Percentiles rank a stretch among this genome's conserved stretches.
These are phyloP conservation scores for Sordariomycetes sp. DNA, from an alignment of 2,329 filamentous ascomycete genomes.

Conservation along the genomic window DNA sequence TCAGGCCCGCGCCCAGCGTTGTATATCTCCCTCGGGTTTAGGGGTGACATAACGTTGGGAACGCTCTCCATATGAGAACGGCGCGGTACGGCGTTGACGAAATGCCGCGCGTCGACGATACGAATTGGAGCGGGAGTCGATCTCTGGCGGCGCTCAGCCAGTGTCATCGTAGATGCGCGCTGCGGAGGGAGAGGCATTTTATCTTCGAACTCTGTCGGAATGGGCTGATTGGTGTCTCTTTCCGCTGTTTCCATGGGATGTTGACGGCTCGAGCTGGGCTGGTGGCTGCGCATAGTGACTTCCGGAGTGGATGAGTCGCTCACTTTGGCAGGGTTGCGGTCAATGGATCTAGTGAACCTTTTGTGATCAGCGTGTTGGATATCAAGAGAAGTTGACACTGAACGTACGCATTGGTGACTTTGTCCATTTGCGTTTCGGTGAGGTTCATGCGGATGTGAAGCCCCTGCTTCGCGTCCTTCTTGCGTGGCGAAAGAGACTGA, in stretches of 20 bases:
- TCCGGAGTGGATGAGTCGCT: too few species aligned
- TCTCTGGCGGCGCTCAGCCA: slow-evolving; percentile 20
- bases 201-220: neutral
- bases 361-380: neutral
- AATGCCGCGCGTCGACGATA: slow-evolving; percentile 8
- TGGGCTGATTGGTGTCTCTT: too few species aligned
- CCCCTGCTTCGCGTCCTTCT: slow-evolving; percentile 23
- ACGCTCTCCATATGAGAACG: slow-evolving; percentile 11
- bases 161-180: slow-evolving; percentile 7
- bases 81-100: slow-evolving; percentile 4
- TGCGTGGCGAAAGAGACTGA: slow-evolving; percentile 24
- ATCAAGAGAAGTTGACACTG: neutral
- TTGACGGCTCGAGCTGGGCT: too few species aligned
- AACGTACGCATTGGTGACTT: slow-evolving; percentile 34
- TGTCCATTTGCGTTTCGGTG: slow-evolving; percentile 39
- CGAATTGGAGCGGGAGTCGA: slow-evolving; percentile 15
- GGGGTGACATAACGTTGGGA: slow-evolving; percentile 16
- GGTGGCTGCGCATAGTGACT: too few species aligned
- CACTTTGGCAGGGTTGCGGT: slow-evolving; percentile 1
- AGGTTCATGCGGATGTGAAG: slow-evolving; percentile 38
- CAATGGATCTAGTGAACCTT: slow-evolving; percentile 18
- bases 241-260: too few species aligned
- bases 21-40: slow-evolving; percentile 10
- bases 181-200: slow-evolving; percentile 3
- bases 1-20: neutral